Conservation (phyloP, 768 basidiomycete species). For the Mycena leptocephala region DNA sequence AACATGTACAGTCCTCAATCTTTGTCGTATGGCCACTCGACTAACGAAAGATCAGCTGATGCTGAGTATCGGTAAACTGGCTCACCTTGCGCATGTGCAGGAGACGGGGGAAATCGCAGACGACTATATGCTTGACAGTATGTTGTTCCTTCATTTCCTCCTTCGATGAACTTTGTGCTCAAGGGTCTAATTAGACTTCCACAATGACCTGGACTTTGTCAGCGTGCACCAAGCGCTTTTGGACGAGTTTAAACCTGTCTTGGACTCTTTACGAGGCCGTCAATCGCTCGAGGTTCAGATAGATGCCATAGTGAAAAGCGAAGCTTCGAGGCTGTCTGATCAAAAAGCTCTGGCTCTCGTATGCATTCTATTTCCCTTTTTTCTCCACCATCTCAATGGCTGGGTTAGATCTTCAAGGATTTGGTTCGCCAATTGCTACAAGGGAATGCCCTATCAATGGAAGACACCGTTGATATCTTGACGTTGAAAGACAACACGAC, state of each 20-base stretch:
- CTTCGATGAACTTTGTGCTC: constrained; percentile 14
- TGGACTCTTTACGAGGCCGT: constrained; percentile 66
- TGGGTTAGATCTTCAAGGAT: constrained; percentile 76
- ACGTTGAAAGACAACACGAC: constrained; percentile 87
- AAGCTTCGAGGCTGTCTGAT: constrained; percentile 64
- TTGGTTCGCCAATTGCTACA: constrained; percentile 80
- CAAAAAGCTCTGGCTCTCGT: constrained; percentile 71
- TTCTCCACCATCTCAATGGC: neutral
- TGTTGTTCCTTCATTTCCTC: constrained; percentile 26
- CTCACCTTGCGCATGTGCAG: constrained; percentile 86
- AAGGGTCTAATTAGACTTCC: constrained; percentile 72
- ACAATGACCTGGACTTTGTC: constrained; percentile 90
- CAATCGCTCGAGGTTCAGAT: constrained; percentile 81
- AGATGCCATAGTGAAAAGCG: constrained; percentile 71
- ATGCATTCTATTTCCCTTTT: constrained; percentile 33
- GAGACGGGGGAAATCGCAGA: constrained; percentile 65
- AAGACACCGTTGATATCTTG: constrained; percentile 88
- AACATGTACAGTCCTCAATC: constrained; percentile 72
- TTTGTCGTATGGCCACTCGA: neutral
- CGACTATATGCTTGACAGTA: constrained; percentile 72
- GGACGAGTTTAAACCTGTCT: constrained; percentile 70
- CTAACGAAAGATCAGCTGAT: constrained; percentile 71
- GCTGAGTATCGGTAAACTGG: constrained; percentile 92
- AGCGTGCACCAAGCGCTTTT: constrained; percentile 84
- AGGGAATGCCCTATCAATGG: constrained; percentile 81